A percentile compares a stretch with the other conserved stretches of the same genome.
Conservation (phyloP, 257 asterid genomes). For the Perilla frutescens region DNA sequence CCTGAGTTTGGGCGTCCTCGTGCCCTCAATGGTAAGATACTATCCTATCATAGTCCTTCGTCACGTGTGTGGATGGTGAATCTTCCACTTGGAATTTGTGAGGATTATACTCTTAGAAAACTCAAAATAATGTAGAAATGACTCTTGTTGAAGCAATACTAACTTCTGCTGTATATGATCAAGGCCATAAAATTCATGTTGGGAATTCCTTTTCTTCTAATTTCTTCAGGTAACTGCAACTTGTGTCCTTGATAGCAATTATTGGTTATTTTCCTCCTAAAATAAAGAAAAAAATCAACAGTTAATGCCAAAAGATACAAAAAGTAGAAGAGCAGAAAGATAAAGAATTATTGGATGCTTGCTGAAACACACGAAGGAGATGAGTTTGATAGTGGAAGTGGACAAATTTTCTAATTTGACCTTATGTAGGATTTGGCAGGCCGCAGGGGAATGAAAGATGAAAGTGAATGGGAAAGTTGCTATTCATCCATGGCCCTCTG, state of each 20-base stretch:
- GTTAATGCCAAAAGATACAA: background rate
- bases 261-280: conserved; percentile 15
- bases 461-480: background rate
- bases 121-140: background rate
- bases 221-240: conserved; percentile 8
- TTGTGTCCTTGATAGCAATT: background rate
- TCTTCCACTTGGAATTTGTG: background rate
- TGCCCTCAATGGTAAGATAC: conserved; percentile 26
- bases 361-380: conserved; percentile 6
- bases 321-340: background rate
- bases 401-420: background rate
- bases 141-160: background rate
- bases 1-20: conserved; percentile 29
- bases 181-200: conserved; percentile 6
- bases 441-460: no score
- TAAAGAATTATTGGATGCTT: conserved; percentile 7
- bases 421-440: conserved; percentile 9
- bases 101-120: background rate
- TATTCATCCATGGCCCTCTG: background rate
- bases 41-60: conserved; percentile 23
- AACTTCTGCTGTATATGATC: background rate
- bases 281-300: background rate
- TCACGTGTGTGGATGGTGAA: background rate
- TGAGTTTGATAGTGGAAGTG: conserved; percentile 19
- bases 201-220: background rate